These are phyloP conservation scores for Phoenix roebelenii DNA, from an alignment of 176 grass and related monocot genomes.

Conservation along the genomic window DNA sequence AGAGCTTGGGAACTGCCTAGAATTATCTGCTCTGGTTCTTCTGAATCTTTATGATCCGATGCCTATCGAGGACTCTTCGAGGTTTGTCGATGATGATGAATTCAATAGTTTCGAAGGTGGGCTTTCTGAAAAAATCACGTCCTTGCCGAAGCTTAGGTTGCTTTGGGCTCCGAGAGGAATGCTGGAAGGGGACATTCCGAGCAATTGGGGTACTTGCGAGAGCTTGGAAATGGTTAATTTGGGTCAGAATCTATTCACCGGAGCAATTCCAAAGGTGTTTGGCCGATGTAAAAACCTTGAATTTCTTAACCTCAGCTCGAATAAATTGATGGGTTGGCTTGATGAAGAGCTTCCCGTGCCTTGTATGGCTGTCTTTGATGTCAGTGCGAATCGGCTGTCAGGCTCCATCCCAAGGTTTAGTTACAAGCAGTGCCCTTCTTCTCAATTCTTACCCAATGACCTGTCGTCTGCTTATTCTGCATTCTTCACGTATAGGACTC, in stretches of 20 bases:
- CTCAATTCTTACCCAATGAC: constrained; percentile 14
- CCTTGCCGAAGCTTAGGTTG: constrained; percentile 40
- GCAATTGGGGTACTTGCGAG: constrained; percentile 41
- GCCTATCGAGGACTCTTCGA: background rate
- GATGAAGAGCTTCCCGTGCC: constrained; percentile 28
- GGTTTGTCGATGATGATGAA: constrained; percentile 17
- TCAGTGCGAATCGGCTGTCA: constrained; percentile 43
- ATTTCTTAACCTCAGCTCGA: constrained; percentile 53
- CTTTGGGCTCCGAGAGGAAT: constrained; percentile 37
- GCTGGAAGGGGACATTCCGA: constrained; percentile 29
- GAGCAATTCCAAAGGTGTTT: constrained; percentile 33
- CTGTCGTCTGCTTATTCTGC: constrained; percentile 30
- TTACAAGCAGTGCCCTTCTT: constrained; percentile 20
- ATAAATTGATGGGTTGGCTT: constrained; percentile 37
- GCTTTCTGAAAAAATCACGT: constrained; percentile 34
- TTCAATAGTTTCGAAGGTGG: constrained; percentile 50
- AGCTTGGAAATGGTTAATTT: constrained; percentile 54
- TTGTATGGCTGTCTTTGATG: constrained; percentile 47
- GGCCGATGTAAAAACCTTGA: constrained; percentile 38
- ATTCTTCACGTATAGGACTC: constrained; percentile 27
- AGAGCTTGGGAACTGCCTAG: constrained; percentile 58
- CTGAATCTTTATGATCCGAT: constrained; percentile 42
- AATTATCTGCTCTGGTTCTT: constrained; percentile 49
- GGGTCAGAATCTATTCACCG: constrained; percentile 32
- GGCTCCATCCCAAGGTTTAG: constrained; percentile 40